phyloP scores from a whole-genome alignment of 2,329 filamentous ascomycete species.

The Triangularia setosa region DNA sequence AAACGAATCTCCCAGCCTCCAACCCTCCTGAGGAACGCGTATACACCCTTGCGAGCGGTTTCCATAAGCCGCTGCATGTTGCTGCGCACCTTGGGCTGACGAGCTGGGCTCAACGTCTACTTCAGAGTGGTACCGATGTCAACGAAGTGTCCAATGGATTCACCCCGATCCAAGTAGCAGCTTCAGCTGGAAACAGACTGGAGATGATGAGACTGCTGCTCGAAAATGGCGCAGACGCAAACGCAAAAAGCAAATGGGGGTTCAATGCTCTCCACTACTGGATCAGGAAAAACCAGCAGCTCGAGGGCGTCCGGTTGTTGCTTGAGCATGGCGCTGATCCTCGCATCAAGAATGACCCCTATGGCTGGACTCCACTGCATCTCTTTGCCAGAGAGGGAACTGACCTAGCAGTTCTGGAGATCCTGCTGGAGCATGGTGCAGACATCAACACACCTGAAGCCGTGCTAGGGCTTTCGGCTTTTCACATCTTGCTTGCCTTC shows the following conservation, averaged over 20 bases:
- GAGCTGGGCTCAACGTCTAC: conserved; percentile 15
- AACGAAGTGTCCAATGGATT: conserved; percentile 11
- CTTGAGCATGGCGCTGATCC: conserved; percentile 16
- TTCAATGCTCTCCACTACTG: conserved; percentile 9
- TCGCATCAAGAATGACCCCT: not conserved
- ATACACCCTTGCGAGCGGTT: not conserved
- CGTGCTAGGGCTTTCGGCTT: not conserved
- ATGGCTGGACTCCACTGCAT: conserved; percentile 9
- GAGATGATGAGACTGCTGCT: conserved; percentile 16
- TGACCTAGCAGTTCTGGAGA: conserved; percentile 11
- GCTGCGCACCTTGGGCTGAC: conserved; percentile 15
- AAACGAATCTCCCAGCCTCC: conserved; percentile 5
- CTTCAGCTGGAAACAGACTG: not conserved
- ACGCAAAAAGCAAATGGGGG: conserved; percentile 8
- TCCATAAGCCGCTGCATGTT: conserved; percentile 18
- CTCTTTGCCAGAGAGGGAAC: conserved; percentile 14
- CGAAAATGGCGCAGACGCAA: conserved; percentile 16
- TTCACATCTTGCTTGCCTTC: conserved; percentile 14
- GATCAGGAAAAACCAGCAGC: not conserved
- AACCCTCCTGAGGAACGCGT: not conserved
- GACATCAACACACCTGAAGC: conserved; percentile 14
- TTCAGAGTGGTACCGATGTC: conserved; percentile 14
- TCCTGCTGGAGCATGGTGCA: conserved; percentile 14
- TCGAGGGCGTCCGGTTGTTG: conserved; percentile 8
- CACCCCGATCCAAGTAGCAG: conserved; percentile 17